These are phyloP conservation scores for Neckera pumila DNA, from an alignment of 225 moss, liverwort and hornwort genomes.

Conservation along the genomic window DNA sequence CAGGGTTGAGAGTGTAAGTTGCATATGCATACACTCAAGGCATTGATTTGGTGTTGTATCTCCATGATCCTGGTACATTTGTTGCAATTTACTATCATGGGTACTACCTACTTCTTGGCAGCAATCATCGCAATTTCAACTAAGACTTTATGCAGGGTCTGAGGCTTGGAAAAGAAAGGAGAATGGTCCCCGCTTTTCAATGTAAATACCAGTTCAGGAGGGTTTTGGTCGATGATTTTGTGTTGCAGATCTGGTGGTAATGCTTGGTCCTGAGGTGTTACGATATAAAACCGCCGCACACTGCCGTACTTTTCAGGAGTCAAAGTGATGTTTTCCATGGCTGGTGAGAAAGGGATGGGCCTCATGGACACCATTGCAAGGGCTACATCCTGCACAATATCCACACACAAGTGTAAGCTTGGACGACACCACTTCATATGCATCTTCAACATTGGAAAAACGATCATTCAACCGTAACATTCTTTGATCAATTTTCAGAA, in stretches of 20 bases:
- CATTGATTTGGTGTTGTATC: not conserved
- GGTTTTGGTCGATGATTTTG: conserved; percentile 63
- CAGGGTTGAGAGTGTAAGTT: not conserved
- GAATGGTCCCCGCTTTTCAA: conserved; percentile 95
- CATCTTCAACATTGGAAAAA: not conserved
- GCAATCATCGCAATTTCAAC: conserved; percentile 78
- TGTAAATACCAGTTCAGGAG: conserved; percentile 78
- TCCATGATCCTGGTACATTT: not conserved
- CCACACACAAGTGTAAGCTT: not conserved
- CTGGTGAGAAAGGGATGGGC: conserved; percentile 89
- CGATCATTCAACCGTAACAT: not conserved
- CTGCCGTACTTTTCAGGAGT: conserved; percentile 80
- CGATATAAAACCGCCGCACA: conserved; percentile 67
- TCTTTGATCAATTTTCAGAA: not conserved
- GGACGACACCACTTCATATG: not conserved
- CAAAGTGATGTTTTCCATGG: conserved; percentile 74
- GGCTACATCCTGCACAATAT: conserved; percentile 69
- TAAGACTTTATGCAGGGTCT: conserved; percentile 71
- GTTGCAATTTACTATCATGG: not conserved
- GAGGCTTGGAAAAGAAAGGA: conserved; percentile 97
- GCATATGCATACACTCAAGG: conserved; percentile 5
- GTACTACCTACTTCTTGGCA: conserved; percentile 15
- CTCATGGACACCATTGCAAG: conserved; percentile 89
- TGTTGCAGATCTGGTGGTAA: conserved; percentile 54
- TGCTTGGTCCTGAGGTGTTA: conserved; percentile 80